These are phyloP conservation scores for Aspergillus fumigatiaffinis DNA, from an alignment of 2,329 filamentous ascomycete genomes.

Conservation along the genomic window DNA sequence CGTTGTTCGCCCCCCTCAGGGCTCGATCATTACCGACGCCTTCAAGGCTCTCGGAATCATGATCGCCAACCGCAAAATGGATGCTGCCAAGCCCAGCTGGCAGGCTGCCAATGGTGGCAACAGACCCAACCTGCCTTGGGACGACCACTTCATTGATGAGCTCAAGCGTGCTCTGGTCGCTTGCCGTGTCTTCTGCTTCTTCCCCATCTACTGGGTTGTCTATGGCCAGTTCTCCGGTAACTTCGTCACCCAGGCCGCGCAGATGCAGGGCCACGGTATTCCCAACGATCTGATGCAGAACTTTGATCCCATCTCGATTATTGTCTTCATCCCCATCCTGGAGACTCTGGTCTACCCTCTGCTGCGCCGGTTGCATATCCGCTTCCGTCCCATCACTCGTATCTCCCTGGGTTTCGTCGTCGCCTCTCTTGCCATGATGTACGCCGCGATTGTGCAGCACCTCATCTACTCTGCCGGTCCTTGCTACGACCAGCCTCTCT, in stretches of 20 bases:
- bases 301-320: slow-evolving; percentile 69
- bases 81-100: slow-evolving; percentile 65
- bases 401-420: slow-evolving; percentile 68
- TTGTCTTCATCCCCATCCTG: slow-evolving; percentile 70
- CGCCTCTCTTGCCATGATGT: slow-evolving; percentile 59
- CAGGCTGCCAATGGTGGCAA: slow-evolving; percentile 50
- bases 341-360: slow-evolving; percentile 67
- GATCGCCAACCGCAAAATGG: slow-evolving; percentile 48
- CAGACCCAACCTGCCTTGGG: slow-evolving; percentile 52
- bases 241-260: slow-evolving; percentile 61
- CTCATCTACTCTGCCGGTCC: slow-evolving; percentile 52
- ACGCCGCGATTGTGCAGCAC: slow-evolving; percentile 56
- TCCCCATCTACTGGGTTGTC: slow-evolving; percentile 65
- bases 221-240: slow-evolving; percentile 66
- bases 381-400: slow-evolving; percentile 71
- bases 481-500: slow-evolving; percentile 46
- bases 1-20: slow-evolving; percentile 52
- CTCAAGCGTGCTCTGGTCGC: slow-evolving; percentile 62
- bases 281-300: slow-evolving; percentile 77
- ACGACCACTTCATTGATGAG: slow-evolving; percentile 69
- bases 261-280: slow-evolving; percentile 62
- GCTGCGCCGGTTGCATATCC: slow-evolving; percentile 59
- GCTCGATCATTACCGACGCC: slow-evolving; percentile 62
- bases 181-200: slow-evolving; percentile 69
- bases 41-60: slow-evolving; percentile 60